Base-by-base conservation (phyloP, 2,329 filamentous ascomycete species). In the Ophiobolus disseminans region DNA sequence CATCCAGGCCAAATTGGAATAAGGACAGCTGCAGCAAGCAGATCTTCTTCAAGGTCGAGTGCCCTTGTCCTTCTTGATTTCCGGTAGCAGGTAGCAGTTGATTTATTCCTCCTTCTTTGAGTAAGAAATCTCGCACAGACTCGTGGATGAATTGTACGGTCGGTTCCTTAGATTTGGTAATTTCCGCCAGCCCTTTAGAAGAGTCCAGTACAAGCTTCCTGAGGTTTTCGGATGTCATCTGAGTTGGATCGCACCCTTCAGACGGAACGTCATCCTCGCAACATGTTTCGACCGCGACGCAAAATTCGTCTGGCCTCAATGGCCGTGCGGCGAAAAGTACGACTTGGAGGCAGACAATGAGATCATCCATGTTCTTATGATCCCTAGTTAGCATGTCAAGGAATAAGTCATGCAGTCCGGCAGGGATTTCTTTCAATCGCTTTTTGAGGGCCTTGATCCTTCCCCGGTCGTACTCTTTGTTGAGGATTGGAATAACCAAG, bases 221-320 rank as follows among this genome's bases (percentile, higher is more conserved):
- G 14, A 48, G 31, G 6, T 5, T 14, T n/a, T 37, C 16, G 14
- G 14, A 11, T 5, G 14, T 19, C 2, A 35, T 10, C 17, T 35
- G n/a, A 35, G 5, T 35, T 17, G 32, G 32, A 14, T 32, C 14
- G 20, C 30, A 23, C 28, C 17, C 16, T 16, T 23, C 26, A 34
- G 20, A 17, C 23, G 22, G 17, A 26, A 25, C 19, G 8, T 26
- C 23, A 22, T 17, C 5, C 7, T 25, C 36, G 36, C 13, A 11
- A 23, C 42, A 31, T 19, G 36, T 11, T 5, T 32, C 20, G 5
- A 48, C 19, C 19, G 37, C 45, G 19, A 40, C 35, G 30, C 36
- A 41, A 13, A 48, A 34, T 19, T 48, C 7, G 28, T 48, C 28
- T 23, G 25, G 43, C 11, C 14, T 37, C 35, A 78, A 38, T n/a